Evolutionary conservation across 1,284 basidiomycete species (phyloP), one percentile per base, ranked within the genome.

Genomic region (Meira nashicola): DNA sequence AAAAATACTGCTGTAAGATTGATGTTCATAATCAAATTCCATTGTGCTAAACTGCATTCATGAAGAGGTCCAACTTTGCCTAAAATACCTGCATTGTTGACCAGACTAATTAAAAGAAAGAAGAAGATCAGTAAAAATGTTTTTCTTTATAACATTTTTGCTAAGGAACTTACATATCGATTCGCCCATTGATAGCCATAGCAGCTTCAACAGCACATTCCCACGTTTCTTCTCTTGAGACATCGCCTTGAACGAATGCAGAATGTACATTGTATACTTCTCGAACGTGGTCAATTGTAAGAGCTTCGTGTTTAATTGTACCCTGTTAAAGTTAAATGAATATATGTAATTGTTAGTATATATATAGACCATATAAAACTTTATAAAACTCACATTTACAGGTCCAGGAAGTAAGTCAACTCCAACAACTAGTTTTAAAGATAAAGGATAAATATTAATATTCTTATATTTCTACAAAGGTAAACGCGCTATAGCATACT

Each of bases 51-150:
- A 25, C 43, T 44, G 43, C 43, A 44, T 25, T 44, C 43, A 9
- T 44, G 43, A 25, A 44, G 43, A 17, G 43, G 43, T 44, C 43
- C 43, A 17, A 44, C 43, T 44, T 44, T 44, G 17, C 43, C 43
- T 17, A 44, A 25, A 44, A 44, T 44, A 44, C 43, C 43, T 17
- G 43, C 43, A 9, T 44, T 44, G 9, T 44, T 44, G 3, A 44
- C 43, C 17, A 44, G 9, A 9, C 43, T 44, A 25, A 44, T 4
- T 17, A 44, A 9, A 44, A 17, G 17, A 25, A 4, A 25, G 17
- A 25, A 4, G 9, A 17, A 9, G 9, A 25, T 44, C 43, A 44
- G 9, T 44, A 17, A 17, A 25, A 17, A 25, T 4, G 43, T 4
- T 4, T 33, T 25, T n/a, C n/a, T n/a, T n/a, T n/a, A n/a, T n/a